These are phyloP conservation scores for Pyrenophora seminiperda DNA, from an alignment of 2,329 filamentous ascomycete genomes.

Conservation along the genomic window DNA sequence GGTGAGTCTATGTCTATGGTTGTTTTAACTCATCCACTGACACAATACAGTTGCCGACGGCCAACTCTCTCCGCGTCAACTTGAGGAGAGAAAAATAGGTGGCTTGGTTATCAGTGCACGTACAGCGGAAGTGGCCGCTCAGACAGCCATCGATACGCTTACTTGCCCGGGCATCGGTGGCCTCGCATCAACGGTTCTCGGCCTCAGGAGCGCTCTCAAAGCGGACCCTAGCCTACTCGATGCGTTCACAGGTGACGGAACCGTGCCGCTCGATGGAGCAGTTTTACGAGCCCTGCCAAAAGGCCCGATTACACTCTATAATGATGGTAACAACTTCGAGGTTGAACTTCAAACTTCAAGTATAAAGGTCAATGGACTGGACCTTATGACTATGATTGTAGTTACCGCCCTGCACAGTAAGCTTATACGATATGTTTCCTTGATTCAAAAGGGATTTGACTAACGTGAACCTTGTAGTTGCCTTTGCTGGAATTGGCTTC, in stretches of 20 bases:
- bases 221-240: conserved; percentile 12
- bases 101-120: conserved; percentile 27
- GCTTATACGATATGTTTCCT: background rate
- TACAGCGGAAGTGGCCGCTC: conserved; percentile 25
- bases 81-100: background rate
- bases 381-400: conserved; percentile 22
- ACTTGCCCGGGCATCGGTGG: conserved; percentile 39
- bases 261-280: conserved; percentile 23
- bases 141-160: conserved; percentile 24
- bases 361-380: conserved; percentile 31
- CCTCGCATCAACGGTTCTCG: conserved; percentile 25
- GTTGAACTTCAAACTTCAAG: conserved; percentile 24
- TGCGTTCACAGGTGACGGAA: background rate
- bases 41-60: conserved; percentile 15
- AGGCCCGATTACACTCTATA: conserved; percentile 29
- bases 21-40: background rate
- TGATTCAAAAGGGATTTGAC: background rate
- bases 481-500: conserved; percentile 30
- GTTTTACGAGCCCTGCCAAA: conserved; percentile 26
- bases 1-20: conserved; percentile 12
- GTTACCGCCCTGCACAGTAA: conserved; percentile 34
- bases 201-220: conserved; percentile 21
- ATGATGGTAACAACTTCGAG: conserved; percentile 32
- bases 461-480: conserved; percentile 15
- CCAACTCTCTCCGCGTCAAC: conserved; percentile 19